Conservation (phyloP, 2,329 filamentous ascomycete species). For the Trichophyton schoenleinii region DNA sequence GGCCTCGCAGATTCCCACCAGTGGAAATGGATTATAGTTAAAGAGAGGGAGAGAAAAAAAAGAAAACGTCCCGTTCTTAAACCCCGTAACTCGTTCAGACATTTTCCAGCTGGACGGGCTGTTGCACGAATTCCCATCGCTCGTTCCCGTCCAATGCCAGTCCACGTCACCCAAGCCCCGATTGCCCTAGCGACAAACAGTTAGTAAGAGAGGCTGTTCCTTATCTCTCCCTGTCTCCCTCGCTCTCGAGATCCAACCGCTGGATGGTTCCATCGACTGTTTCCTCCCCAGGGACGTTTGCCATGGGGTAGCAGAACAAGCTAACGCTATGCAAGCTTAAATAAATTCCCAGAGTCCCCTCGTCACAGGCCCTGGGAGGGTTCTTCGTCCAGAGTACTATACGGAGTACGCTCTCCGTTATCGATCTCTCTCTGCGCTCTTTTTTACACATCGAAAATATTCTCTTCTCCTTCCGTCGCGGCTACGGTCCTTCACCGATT, state of each 20-base stretch:
- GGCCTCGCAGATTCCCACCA: background rate
- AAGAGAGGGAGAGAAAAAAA: background rate
- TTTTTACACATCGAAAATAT: no score
- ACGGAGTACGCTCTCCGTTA: no score
- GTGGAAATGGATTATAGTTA: background rate
- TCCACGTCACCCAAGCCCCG: background rate
- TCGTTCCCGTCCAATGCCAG: background rate
- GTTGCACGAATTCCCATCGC: background rate
- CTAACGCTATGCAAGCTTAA: background rate
- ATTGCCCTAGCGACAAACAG: background rate
- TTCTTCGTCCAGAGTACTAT: no score
- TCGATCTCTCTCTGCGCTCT: background rate
- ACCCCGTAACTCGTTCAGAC: background rate
- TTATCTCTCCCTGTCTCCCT: background rate
- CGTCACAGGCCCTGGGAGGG: background rate
- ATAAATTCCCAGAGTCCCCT: background rate
- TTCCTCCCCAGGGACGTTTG: background rate
- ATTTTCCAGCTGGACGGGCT: background rate
- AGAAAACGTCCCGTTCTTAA: background rate
- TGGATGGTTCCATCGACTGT: background rate
- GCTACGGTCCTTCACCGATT: background rate
- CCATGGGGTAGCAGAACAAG: background rate
- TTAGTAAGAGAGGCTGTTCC: background rate
- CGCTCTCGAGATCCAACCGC: background rate
- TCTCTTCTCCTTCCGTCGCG: background rate